phyloP scores from a whole-genome alignment of 768 basidiomycete genomes.

The Agaricus sinodeliciosus region DNA sequence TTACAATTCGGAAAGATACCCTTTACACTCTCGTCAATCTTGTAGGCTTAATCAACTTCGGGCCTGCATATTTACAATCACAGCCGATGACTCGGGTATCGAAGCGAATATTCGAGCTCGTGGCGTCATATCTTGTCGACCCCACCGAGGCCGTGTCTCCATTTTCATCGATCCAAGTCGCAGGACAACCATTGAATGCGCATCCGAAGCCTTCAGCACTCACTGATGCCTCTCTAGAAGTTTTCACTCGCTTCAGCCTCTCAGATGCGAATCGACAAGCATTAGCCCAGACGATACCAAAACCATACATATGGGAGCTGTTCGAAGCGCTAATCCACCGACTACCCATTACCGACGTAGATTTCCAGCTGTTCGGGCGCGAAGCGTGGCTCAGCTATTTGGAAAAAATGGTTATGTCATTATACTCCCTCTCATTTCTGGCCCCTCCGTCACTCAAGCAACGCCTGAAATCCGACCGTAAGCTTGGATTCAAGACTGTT shows the following conservation, averaged over 20 bases:
- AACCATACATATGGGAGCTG: constrained; percentile 49
- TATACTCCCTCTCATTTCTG: constrained; percentile 84
- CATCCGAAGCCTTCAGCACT: constrained; percentile 49
- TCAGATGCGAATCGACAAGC: constrained; percentile 74
- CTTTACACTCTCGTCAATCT: constrained; percentile 65
- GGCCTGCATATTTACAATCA: constrained; percentile 30
- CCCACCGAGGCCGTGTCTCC: constrained; percentile 61
- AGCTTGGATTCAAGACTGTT: constrained; percentile 61
- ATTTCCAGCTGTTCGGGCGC: constrained; percentile 59
- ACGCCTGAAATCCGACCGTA: constrained; percentile 56
- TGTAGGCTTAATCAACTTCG: constrained; percentile 44
- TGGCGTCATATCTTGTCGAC: constrained; percentile 74
- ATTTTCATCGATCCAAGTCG: constrained; percentile 46
- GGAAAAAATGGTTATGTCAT: constrained; percentile 72
- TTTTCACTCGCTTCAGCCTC: constrained; percentile 73
- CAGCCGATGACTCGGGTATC: constrained; percentile 41
- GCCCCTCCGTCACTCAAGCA: constrained; percentile 71
- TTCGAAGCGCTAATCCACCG: constrained; percentile 73
- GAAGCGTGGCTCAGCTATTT: constrained; percentile 73
- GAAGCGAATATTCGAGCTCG: constrained; percentile 53
- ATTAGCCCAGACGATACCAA: constrained; percentile 55
- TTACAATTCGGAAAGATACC: constrained; percentile 71
- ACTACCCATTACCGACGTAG: constrained; percentile 72
- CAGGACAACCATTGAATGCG: constrained; percentile 34
- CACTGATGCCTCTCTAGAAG: constrained; percentile 76